These are phyloP conservation scores for Tylopilus subfusipes DNA, from an alignment of 768 basidiomycete species.

Conservation along the genomic window DNA sequence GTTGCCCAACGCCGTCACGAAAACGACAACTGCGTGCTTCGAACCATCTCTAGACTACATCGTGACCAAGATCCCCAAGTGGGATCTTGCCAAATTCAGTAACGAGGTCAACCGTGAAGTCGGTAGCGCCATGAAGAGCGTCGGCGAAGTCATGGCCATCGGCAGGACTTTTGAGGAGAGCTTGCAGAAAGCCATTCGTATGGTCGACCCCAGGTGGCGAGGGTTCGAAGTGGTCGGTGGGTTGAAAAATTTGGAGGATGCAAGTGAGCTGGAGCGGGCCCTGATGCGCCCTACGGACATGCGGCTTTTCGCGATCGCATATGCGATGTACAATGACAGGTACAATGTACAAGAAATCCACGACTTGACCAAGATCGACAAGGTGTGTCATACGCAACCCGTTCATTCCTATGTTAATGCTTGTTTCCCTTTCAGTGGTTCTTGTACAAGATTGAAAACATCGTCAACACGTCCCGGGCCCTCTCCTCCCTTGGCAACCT, in stretches of 20 bases:
- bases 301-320: slow-evolving; percentile 94
- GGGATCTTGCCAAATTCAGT: slow-evolving; percentile 98
- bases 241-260: slow-evolving; percentile 78
- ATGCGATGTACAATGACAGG: slow-evolving; percentile 92
- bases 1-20: slow-evolving; percentile 97
- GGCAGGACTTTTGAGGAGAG: slow-evolving; percentile 99
- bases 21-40: slow-evolving; percentile 98
- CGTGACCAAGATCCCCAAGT: slow-evolving; percentile 99
- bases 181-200: slow-evolving; percentile 96
- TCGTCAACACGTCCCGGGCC: slow-evolving; percentile 80
- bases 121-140: slow-evolving; percentile 98
- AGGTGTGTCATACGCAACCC: slow-evolving; percentile 41
- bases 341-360: slow-evolving; percentile 90
- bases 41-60: slow-evolving; percentile 99
- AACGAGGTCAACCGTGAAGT: slow-evolving; percentile 90
- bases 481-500: slow-evolving; percentile 70
- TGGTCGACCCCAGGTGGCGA: slow-evolving; percentile 94
- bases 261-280: slow-evolving; percentile 62
- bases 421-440: slow-evolving; percentile 70
- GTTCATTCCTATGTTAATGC: not conserved
- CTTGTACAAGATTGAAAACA: slow-evolving; percentile 98
- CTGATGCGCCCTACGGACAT: slow-evolving; percentile 88
- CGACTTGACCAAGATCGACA: slow-evolving; percentile 97
- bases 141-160: slow-evolving; percentile 99
- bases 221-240: slow-evolving; percentile 96